Base-by-base conservation (phyloP, 2,329 filamentous ascomycete species). In the Fonsecaea pugnacius region DNA sequence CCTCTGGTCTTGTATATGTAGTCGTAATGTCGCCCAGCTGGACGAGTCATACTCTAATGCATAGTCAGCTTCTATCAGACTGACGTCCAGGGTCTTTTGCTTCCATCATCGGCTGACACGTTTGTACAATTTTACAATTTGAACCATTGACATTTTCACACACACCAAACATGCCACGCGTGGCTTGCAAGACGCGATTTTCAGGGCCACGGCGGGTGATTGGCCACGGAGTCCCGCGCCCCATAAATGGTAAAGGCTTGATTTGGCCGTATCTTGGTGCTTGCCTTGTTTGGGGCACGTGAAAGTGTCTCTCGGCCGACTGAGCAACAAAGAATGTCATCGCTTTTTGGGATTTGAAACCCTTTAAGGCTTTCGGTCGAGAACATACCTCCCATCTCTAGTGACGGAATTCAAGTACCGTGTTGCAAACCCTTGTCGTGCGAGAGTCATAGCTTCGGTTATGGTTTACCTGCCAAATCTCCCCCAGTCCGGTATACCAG, bases 1-100 rank as follows among this genome's bases (percentile, higher is more conserved):
- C 24, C 14, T 8, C 24, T 27, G 38, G 16, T 16, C 16, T n/a
- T 16, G 46, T 59, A 59, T 59, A 59, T 59, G 50, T 24, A 48
- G 12, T 58, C 30, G 33, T 30, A 30, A 48, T 16, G 24, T 30
- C 30, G 27, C 27, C 24, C 16, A 30, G 27, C 43, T 50, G 43
- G n/a, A 7, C 7, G 18, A 8, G 27, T 30, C 27, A 4, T 30
- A 30, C 40, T 46, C 40, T 7, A 3, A 46, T 46, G 40, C 40
- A 46, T 21, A 10, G 40, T 14, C 43, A 48, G 18, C 43, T 10
- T 48, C 43, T 48, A 48, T 21, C 43, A 48, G 21, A 21, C 24
- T 21, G 43, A 48, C 43, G 3, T 5, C 43, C 43, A 21, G 43
- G 9, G 43, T 8, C 18, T 48, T 48, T 48, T 30, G 27, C 43